phyloP scores from a whole-genome alignment of 2,329 filamentous ascomycete species.

The Verticillium nubilum region DNA sequence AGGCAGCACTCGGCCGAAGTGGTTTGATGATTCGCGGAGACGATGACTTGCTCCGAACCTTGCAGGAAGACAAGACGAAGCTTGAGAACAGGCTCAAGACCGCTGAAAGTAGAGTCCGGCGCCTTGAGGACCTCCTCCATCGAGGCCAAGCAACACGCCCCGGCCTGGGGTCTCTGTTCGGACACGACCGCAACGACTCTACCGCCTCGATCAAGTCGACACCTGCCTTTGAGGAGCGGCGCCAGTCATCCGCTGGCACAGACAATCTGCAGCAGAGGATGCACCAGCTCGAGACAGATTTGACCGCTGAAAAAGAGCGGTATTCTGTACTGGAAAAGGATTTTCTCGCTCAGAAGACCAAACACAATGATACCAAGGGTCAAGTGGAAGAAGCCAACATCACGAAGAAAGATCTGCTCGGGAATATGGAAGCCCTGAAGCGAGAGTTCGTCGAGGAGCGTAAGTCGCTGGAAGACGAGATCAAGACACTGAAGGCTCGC shows the following conservation, averaged over 20 bases:
- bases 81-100: conserved; percentile 70
- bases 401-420: conserved; percentile 88
- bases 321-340: conserved; percentile 66
- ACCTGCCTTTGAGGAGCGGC: conserved; percentile 32
- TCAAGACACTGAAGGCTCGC: conserved; percentile 67
- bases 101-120: conserved; percentile 84
- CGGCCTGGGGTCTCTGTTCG: conserved; percentile 49
- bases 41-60: conserved; percentile 68
- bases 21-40: conserved; percentile 82
- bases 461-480: conserved; percentile 74
- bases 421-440: conserved; percentile 90
- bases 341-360: conserved; percentile 49
- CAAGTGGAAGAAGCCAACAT: conserved; percentile 82
- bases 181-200: conserved; percentile 44
- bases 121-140: conserved; percentile 88
- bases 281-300: conserved; percentile 65
- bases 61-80: conserved; percentile 79
- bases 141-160: conserved; percentile 56
- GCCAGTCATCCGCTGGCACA: conserved; percentile 39
- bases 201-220: conserved; percentile 41
- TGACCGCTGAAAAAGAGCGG: conserved; percentile 67
- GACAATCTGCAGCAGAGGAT: conserved; percentile 44
- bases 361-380: conserved; percentile 56
- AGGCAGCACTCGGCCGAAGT: conserved; percentile 80
- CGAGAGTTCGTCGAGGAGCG: conserved; percentile 83